Percentiles rank a stretch among this genome's conserved stretches.
Conservation (phyloP, 805 yeast species). For the Isabelozyma pseudorhagii region DNA sequence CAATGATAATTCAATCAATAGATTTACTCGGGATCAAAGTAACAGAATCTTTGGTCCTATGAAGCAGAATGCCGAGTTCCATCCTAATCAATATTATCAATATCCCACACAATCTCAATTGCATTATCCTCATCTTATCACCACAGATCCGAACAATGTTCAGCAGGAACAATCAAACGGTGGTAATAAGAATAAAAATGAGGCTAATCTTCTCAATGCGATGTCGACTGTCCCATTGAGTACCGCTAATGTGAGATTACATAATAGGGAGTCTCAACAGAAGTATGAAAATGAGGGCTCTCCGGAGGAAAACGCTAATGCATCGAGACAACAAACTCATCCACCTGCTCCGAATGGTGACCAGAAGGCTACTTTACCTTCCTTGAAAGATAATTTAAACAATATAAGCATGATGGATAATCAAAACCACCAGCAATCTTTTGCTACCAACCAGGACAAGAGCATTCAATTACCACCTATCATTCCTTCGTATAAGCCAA, state of each 20-base stretch:
- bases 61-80: not conserved
- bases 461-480: constrained; percentile 13
- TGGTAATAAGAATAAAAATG: not conserved
- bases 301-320: not conserved
- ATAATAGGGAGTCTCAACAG: not conserved
- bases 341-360: too few relatives aligned
- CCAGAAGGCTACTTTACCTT: not conserved
- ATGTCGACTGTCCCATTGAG: not conserved
- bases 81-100: constrained; percentile 15
- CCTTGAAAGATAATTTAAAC: not conserved
- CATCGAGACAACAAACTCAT: not conserved
- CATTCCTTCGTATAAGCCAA: not conserved
- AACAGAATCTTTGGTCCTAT: constrained; percentile 13
- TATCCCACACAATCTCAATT: constrained; percentile 20
- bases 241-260: constrained; percentile 2
- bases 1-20: constrained; percentile 5
- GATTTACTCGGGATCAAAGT: constrained; percentile 17
- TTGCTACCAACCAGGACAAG: not conserved
- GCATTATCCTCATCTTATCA: constrained; percentile 2
- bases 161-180: not conserved
- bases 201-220: not conserved
- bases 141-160: not conserved
- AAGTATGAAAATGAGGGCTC: constrained; percentile 2
- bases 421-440: not conserved
- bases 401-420: not conserved